Percentiles rank a stretch among this genome's conserved stretches.
These are phyloP conservation scores for Corymbia citriodora DNA, from an alignment of 441 rosid species.

Conservation along the genomic window DNA sequence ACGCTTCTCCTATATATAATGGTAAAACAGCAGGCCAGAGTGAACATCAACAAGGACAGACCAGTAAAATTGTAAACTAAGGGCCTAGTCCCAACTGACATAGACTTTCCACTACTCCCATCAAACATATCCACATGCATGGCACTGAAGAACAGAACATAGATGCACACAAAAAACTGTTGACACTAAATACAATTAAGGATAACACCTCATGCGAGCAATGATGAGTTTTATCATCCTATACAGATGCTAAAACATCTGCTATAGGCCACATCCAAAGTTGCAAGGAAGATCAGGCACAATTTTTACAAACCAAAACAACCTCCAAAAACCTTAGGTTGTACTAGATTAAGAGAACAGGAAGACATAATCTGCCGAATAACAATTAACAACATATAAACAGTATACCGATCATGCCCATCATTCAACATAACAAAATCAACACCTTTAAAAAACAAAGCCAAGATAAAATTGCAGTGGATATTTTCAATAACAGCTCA, in stretches of 20 bases:
- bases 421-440: background rate
- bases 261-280: background rate
- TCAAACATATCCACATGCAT: background rate
- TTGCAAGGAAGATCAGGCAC: background rate
- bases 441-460: background rate
- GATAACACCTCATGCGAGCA: background rate
- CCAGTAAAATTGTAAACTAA: background rate
- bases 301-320: background rate
- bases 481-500: background rate
- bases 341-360: background rate
- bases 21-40: background rate
- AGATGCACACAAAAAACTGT: background rate
- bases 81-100: background rate
- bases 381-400: background rate
- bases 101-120: background rate
- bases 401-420: background rate
- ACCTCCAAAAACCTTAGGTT: background rate
- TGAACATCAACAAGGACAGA: background rate
- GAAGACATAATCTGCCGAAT: background rate
- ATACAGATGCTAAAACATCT: background rate
- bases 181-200: background rate
- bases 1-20: background rate
- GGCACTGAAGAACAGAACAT: background rate
- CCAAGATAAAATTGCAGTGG: background rate
- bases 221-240: background rate